Conservation (phyloP, 2,329 filamentous ascomycete genomes). For the Fusarium luffae region DNA sequence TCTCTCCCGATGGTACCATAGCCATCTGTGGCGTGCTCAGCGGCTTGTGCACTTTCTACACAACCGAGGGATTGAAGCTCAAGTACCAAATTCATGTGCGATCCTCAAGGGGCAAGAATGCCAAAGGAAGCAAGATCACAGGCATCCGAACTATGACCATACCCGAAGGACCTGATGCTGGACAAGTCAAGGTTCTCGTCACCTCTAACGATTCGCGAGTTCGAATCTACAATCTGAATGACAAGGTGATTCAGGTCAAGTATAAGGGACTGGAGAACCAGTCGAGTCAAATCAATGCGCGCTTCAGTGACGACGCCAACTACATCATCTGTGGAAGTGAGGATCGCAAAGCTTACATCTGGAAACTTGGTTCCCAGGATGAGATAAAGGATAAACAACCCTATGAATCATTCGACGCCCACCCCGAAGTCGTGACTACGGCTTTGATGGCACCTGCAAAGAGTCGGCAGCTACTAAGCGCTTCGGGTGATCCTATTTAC, state of each 20-base stretch:
- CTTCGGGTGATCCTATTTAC: slow-evolving; percentile 92
- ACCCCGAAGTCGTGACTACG: slow-evolving; percentile 88
- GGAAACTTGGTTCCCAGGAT: slow-evolving; percentile 69
- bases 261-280: slow-evolving; percentile 92
- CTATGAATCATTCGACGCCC: slow-evolving; percentile 90
- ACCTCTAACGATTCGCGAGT: slow-evolving; percentile 96
- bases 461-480: slow-evolving; percentile 80
- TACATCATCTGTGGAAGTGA: slow-evolving; percentile 95
- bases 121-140: slow-evolving; percentile 97
- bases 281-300: slow-evolving; percentile 89
- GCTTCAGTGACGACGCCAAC: slow-evolving; percentile 85
- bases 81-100: slow-evolving; percentile 92
- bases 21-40: slow-evolving; percentile 89
- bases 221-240: slow-evolving; percentile 86
- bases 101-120: slow-evolving; percentile 90
- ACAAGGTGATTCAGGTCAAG: slow-evolving; percentile 87
- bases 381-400: slow-evolving; percentile 83
- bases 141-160: slow-evolving; percentile 82
- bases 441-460: slow-evolving; percentile 84
- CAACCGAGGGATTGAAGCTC: slow-evolving; percentile 88
- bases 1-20: slow-evolving; percentile 90
- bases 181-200: slow-evolving; percentile 84
- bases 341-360: slow-evolving; percentile 89
- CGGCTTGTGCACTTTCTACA: slow-evolving; percentile 89
- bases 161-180: slow-evolving; percentile 59